phyloP scores from a whole-genome alignment of 2,329 filamentous ascomycete species.

The Remersonia thermophila region DNA sequence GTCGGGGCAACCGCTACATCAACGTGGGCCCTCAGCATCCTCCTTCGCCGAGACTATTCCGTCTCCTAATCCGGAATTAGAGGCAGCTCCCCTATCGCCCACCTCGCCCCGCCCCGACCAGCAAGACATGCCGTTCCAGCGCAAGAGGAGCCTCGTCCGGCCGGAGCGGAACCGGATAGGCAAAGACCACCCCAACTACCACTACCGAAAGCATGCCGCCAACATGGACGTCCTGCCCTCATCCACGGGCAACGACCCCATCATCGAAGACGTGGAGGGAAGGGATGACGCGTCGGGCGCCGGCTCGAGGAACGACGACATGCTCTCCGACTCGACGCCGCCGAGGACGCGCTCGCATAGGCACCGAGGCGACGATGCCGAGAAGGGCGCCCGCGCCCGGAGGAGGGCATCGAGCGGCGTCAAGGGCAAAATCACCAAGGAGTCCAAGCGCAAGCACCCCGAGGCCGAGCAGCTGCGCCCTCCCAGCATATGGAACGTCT shows the following conservation, averaged over 20 bases:
- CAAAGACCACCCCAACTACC: constrained; percentile 81
- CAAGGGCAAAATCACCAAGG: constrained; percentile 53
- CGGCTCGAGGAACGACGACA: constrained; percentile 30
- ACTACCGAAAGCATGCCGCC: constrained; percentile 89
- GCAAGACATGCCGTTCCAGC: constrained; percentile 31
- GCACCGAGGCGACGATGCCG: constrained; percentile 24
- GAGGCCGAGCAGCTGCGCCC: constrained; percentile 56
- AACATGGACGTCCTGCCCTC: constrained; percentile 87
- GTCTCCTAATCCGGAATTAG: constrained; percentile 42
- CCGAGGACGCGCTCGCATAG: constrained; percentile 19
- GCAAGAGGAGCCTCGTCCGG: constrained; percentile 80
- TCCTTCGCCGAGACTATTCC: constrained; percentile 47
- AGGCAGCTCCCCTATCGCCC: constrained; percentile 42
- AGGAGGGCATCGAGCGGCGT: constrained; percentile 29
- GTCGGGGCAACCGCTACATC: constrained; percentile 30
- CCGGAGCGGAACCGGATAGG: constrained; percentile 82
- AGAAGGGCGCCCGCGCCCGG: constrained; percentile 25
- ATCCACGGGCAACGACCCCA: constrained; percentile 81
- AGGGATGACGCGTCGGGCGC: constrained; percentile 40
- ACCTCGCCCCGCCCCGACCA: constrained; percentile 25
- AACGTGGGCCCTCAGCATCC: constrained; percentile 44
- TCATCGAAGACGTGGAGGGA: constrained; percentile 65
- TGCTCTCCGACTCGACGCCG: constrained; percentile 32
- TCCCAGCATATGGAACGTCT: constrained; percentile 86
- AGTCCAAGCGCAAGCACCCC: constrained; percentile 35